Base-by-base conservation (phyloP, 2,329 filamentous ascomycete species). In the Phaeosphaeria sp. region DNA sequence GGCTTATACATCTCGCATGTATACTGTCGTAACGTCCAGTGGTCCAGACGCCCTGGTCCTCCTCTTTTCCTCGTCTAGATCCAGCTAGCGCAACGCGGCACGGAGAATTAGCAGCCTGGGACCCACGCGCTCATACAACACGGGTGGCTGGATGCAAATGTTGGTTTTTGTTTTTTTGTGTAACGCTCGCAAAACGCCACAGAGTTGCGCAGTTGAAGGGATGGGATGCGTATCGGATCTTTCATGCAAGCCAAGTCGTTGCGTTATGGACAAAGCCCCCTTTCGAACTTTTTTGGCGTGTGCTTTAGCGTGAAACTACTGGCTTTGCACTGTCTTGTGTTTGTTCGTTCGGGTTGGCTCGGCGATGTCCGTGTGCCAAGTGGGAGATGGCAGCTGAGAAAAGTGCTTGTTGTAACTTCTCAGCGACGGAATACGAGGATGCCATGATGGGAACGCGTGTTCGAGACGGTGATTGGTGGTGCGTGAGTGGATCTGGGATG, bases 271-370 rank as follows among this genome's bases (percentile, higher is more conserved):
- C 30, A 36, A 36, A 22, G 18, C 9, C 42, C 21, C 42, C 42
- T 44, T 44, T 44, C 42, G 18, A 44, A 44, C 18, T 44, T 44
- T 44, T 44, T 44, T 44, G 42, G 42, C 42, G 42, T 44, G 42
- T 13, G 42, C 18, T 20, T 44, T 44, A 44, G 42, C 42, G 42
- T 44, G 42, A 44, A 44, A 44, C 42, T 44, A 44, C n/a, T 42
- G 40, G 2, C 20, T 11, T n/a, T 44, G 42, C 42, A 21, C n/a
- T 18, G 42, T 15, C 18, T 13, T 36, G 30, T 36, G 11, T 36
- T n/a, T n/a, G n/a, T n/a, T n/a, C 30, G 6, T 7, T 36, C 30
- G 30, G 30, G 30, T 36, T 3, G 3, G 3, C 30, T 36, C 30
- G 30, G 30, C 11, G 30, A 36, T 36, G 30, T 30, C 30, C 30